Percentiles rank a stretch among this genome's conserved stretches.
phyloP scores from a whole-genome alignment of 1,139 yeast genomes.

The Geotrichum histeridarum region DNA sequence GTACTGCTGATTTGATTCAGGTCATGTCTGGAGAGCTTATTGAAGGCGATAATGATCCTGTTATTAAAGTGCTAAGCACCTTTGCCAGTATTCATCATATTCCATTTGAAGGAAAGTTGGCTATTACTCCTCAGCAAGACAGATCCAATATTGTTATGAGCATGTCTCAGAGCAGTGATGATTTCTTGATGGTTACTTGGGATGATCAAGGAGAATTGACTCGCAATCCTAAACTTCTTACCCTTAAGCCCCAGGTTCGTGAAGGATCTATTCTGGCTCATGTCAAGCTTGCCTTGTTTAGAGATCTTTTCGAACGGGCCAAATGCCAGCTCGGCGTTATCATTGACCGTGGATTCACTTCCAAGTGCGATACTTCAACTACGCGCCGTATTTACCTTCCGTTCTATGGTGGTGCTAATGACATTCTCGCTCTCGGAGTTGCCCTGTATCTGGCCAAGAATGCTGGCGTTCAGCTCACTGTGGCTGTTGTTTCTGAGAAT shows the following conservation, averaged over 20 bases:
- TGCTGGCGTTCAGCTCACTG: constrained; percentile 10
- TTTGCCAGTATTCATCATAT: constrained; percentile 50
- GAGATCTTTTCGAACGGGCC: constrained; percentile 13
- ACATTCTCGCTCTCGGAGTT: constrained; percentile 16
- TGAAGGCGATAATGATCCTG: constrained; percentile 43
- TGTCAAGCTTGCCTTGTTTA: constrained; percentile 20
- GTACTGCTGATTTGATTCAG: constrained; percentile 64
- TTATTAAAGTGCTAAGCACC: constrained; percentile 50
- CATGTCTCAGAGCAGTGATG: constrained; percentile 18
- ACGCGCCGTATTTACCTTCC: constrained; percentile 16
- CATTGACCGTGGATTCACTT: constrained; percentile 20
- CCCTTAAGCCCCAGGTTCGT: constrained; percentile 10
- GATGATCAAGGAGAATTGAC: constrained; percentile 19
- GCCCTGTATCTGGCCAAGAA: constrained; percentile 17
- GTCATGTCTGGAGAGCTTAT: constrained; percentile 46
- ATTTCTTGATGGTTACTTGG: constrained; percentile 23
- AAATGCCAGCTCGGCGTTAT: constrained; percentile 16
- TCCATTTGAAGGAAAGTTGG: constrained; percentile 49
- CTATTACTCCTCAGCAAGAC: constrained; percentile 46
- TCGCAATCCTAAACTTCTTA: constrained; percentile 5
- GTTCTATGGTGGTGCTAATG: constrained; percentile 17
- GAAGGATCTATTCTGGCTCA: constrained; percentile 16
- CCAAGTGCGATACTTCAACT: not conserved
- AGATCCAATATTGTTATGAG: constrained; percentile 32
- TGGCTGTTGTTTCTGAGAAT: constrained; percentile 5